phyloP scores from a whole-genome alignment of 345 rosid species.

The Hypericum perforatum region DNA sequence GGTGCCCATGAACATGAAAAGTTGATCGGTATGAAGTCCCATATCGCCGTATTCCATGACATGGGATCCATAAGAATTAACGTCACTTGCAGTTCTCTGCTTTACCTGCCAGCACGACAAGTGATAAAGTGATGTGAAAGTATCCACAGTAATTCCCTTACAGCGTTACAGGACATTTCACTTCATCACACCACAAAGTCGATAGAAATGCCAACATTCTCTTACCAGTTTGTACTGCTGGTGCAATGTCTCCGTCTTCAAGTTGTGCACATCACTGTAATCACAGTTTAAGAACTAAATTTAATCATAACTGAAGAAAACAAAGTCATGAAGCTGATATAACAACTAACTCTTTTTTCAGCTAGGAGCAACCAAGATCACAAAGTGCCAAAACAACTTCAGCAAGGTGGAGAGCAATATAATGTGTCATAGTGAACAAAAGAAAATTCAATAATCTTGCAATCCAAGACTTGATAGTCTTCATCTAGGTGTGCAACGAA shows the following conservation, averaged over 20 bases:
- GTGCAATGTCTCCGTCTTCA: constrained; percentile 63
- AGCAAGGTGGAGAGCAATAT: neutral
- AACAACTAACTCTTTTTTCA: too few species aligned
- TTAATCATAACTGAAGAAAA: neutral
- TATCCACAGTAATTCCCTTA: neutral
- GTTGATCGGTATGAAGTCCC: constrained; percentile 38
- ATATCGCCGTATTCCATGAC: constrained; percentile 94
- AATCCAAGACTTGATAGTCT: neutral
- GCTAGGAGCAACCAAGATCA: too few species aligned
- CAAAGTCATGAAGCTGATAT: neutral
- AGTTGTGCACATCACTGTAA: constrained; percentile 78
- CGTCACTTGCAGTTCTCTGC: constrained; percentile 46
- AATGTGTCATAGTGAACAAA: neutral
- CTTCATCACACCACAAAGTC: neutral
- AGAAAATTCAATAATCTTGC: neutral
- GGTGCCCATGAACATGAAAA: constrained; percentile 72
- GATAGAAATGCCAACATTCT: neutral
- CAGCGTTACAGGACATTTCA: neutral
- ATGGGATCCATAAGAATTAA: constrained; percentile 63
- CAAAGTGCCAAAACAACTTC: too few species aligned
- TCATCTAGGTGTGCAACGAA: neutral
- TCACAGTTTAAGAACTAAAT: constrained; percentile 14
- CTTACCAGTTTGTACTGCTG: constrained; percentile 90
- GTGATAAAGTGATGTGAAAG: constrained; percentile 1
- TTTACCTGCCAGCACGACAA: constrained; percentile 51